phyloP scores from a whole-genome alignment of 805 yeast genomes.

The Pichia phayaonensis region DNA sequence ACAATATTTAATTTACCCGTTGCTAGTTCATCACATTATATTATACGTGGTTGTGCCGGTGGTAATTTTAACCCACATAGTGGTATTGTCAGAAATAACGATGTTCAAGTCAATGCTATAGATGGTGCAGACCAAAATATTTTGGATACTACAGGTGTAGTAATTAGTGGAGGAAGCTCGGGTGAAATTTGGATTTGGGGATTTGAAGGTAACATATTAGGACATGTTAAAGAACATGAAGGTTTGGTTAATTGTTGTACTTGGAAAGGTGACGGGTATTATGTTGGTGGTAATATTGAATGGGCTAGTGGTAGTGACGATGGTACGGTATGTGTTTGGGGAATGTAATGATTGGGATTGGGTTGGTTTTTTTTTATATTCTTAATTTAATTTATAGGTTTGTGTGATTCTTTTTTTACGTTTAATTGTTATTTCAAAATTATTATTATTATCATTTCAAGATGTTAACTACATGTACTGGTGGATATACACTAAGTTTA shows the following conservation, averaged over 20 bases:
- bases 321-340: conserved; percentile 11
- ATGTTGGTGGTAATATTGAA: conserved; percentile 1
- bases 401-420: background rate
- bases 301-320: conserved; percentile 15
- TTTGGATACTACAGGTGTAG: conserved; percentile 5
- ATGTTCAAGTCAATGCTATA: background rate
- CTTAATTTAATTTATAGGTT: too few relatives aligned
- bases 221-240: conserved; percentile 9
- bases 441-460: too few relatives aligned
- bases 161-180: conserved; percentile 10
- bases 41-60: conserved; percentile 14
- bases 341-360: background rate
- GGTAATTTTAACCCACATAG: conserved; percentile 2
- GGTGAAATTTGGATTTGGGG: conserved; percentile 16
- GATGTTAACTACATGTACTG: too few relatives aligned
- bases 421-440: background rate
- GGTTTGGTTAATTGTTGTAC: conserved; percentile 11
- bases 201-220: conserved; percentile 10
- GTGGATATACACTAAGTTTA: too few relatives aligned
- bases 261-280: conserved; percentile 10
- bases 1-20: conserved; percentile 10
- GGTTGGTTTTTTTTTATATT: background rate
- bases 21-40: conserved; percentile 8
- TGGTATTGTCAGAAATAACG: background rate
- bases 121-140: background rate